phyloP scores from a whole-genome alignment of 306 rosid species.

The Vigna unguiculata region DNA sequence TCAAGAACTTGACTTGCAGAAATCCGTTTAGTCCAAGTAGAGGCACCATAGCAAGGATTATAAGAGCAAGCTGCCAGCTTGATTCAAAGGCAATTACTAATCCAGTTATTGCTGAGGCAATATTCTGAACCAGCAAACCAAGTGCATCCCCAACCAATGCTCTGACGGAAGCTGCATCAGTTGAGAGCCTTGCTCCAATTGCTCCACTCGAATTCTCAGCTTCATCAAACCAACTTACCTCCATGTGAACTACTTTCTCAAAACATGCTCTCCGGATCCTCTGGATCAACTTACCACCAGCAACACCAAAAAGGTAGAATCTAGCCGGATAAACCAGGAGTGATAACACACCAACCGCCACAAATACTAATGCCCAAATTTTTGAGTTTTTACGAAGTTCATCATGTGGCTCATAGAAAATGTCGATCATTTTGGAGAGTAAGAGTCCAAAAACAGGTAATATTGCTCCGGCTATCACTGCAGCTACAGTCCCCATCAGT shows the following conservation, averaged over 20 bases:
- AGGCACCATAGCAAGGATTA: slow-evolving; percentile 65
- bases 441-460: slow-evolving; percentile 73
- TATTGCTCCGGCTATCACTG: slow-evolving; percentile 57
- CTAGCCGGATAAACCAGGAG: slow-evolving; percentile 52
- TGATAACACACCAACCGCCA: slow-evolving; percentile 51
- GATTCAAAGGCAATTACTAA: slow-evolving; percentile 64
- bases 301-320: slow-evolving; percentile 61
- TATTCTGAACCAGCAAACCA: slow-evolving; percentile 59
- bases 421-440: slow-evolving; percentile 58
- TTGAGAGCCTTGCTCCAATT: slow-evolving; percentile 64
- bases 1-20: slow-evolving; percentile 56
- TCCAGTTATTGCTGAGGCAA: slow-evolving; percentile 55
- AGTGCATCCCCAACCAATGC: slow-evolving; percentile 71
- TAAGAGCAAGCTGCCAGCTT: slow-evolving; percentile 63
- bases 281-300: slow-evolving; percentile 61
- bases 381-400: slow-evolving; percentile 70
- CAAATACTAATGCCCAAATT: slow-evolving; percentile 73
- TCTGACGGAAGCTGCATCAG: slow-evolving; percentile 65
- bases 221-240: slow-evolving; percentile 84
- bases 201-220: slow-evolving; percentile 60
- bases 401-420: slow-evolving; percentile 68
- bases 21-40: slow-evolving; percentile 53
- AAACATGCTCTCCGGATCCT: slow-evolving; percentile 59
- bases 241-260: slow-evolving; percentile 64
- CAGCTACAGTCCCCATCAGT: slow-evolving; percentile 70